Evolutionary conservation across 2,329 filamentous ascomycete genomes (phyloP).

Genomic region (Talaromyces sp.): DNA sequence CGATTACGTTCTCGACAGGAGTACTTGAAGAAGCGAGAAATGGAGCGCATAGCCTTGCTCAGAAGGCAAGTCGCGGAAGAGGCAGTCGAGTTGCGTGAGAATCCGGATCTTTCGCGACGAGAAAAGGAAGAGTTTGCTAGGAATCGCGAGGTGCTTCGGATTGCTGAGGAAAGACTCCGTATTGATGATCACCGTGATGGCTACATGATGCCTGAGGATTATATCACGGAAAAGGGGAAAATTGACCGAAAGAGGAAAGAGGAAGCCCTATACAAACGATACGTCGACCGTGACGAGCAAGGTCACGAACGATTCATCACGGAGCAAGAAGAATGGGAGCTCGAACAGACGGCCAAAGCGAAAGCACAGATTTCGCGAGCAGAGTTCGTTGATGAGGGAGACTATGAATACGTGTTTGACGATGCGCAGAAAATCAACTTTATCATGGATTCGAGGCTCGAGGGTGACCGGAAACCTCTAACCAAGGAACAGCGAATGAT

Average conservation of each 20-base stretch:
- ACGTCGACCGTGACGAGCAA: constrained; percentile 80
- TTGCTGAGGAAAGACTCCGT: constrained; percentile 77
- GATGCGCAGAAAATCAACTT: constrained; percentile 84
- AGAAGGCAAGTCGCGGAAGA: constrained; percentile 89
- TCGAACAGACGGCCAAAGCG: constrained; percentile 80
- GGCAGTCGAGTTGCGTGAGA: constrained; percentile 71
- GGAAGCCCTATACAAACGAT: constrained; percentile 83
- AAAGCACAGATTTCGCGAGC: constrained; percentile 76
- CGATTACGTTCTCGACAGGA: constrained; percentile 82
- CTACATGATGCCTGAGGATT: constrained; percentile 90
- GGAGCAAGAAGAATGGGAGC: constrained; percentile 94
- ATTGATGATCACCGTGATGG: constrained; percentile 93
- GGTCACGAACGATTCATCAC: constrained; percentile 87
- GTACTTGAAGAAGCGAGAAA: constrained; percentile 88
- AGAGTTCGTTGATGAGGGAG: constrained; percentile 71
- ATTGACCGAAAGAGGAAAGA: constrained; percentile 83
- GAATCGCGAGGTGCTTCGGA: constrained; percentile 74
- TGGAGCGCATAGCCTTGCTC: constrained; percentile 78
- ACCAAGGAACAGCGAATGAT: constrained; percentile 75
- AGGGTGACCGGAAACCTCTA: constrained; percentile 67
- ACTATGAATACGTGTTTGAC: constrained; percentile 93
- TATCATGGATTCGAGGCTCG: constrained; percentile 67
- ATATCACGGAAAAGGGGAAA: constrained; percentile 89
- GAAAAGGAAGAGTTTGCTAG: constrained; percentile 87
- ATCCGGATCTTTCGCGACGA: constrained; percentile 66